Percentiles rank a stretch among this genome's conserved stretches.
These are phyloP conservation scores for Vitis rotundifolia DNA, from an alignment of 164 flowering plant genomes.

Conservation along the genomic window DNA sequence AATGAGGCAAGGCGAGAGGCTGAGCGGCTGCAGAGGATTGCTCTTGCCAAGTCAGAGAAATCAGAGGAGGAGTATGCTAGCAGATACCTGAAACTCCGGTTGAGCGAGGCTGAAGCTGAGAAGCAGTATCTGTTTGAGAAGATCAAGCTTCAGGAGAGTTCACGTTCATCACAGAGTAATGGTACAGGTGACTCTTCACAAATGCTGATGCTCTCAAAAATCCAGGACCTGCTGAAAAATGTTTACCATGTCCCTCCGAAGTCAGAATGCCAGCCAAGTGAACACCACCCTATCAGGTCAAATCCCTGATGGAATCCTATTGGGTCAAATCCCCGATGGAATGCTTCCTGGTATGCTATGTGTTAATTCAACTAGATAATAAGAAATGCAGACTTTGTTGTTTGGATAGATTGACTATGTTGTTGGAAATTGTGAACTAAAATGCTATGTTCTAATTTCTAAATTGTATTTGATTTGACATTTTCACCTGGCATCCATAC, in stretches of 20 bases:
- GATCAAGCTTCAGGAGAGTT: constrained; percentile 87
- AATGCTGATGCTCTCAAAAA: constrained; percentile 55
- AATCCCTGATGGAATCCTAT: constrained; percentile 42
- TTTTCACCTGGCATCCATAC: no score
- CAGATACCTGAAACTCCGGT: constrained; percentile 76
- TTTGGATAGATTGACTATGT: neutral
- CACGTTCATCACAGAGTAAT: constrained; percentile 55
- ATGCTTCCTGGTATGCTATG: constrained; percentile 3
- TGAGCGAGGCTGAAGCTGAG: constrained; percentile 96
- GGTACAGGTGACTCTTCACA: constrained; percentile 65
- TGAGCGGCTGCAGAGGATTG: constrained; percentile 82
- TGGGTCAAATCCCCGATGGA: constrained; percentile 37
- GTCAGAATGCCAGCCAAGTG: constrained; percentile 43
- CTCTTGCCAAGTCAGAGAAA: constrained; percentile 81
- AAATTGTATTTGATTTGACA: no score
- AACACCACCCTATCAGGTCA: constrained; percentile 38
- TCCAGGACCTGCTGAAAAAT: constrained; percentile 72
- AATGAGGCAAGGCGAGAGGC: constrained; percentile 95
- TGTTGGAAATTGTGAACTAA: neutral
- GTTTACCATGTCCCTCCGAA: constrained; percentile 51
- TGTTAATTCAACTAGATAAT: neutral
- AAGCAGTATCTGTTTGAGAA: constrained; percentile 89
- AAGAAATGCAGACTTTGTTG: neutral
- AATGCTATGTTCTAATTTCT: no score
- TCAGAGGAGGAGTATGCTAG: constrained; percentile 94